Conservation (phyloP, 352 stramenopile genomes). For the Phytophthora megakarya region DNA sequence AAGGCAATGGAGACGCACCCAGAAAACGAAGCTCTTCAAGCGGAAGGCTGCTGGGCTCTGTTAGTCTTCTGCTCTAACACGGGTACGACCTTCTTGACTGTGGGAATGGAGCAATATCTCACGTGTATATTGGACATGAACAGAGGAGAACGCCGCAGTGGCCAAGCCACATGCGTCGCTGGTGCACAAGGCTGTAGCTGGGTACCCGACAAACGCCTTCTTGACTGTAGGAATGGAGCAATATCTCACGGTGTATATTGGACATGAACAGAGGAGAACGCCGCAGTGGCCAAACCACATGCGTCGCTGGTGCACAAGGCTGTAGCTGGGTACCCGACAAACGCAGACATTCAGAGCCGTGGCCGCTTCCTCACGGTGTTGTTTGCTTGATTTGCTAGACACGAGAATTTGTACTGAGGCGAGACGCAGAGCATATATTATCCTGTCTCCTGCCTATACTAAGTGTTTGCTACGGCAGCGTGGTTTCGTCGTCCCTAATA, state of each 20-base stretch:
- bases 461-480: constrained; percentile 25
- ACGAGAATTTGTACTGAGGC: not conserved
- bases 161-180: constrained; percentile 52
- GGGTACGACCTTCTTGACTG: constrained; percentile 32
- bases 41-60: constrained; percentile 74
- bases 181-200: constrained; percentile 49
- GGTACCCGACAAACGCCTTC: constrained; percentile 52
- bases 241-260: constrained; percentile 1
- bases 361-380: constrained; percentile 65
- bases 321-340: constrained; percentile 46
- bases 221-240: not conserved
- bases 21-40: constrained; percentile 69
- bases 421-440: constrained; percentile 42
- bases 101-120: not conserved
- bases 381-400: constrained; percentile 31
- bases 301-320: constrained; percentile 51
- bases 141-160: constrained; percentile 64
- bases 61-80: constrained; percentile 85
- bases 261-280: constrained; percentile 59
- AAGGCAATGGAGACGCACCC: constrained; percentile 68
- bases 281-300: constrained; percentile 50
- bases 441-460: constrained; percentile 27
- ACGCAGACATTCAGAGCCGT: constrained; percentile 71
- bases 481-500: constrained; percentile 20
- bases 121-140: not conserved